Evolutionary conservation across 805 yeast genomes (phyloP).

Genomic region (Zygosaccharomyces bailii): DNA sequence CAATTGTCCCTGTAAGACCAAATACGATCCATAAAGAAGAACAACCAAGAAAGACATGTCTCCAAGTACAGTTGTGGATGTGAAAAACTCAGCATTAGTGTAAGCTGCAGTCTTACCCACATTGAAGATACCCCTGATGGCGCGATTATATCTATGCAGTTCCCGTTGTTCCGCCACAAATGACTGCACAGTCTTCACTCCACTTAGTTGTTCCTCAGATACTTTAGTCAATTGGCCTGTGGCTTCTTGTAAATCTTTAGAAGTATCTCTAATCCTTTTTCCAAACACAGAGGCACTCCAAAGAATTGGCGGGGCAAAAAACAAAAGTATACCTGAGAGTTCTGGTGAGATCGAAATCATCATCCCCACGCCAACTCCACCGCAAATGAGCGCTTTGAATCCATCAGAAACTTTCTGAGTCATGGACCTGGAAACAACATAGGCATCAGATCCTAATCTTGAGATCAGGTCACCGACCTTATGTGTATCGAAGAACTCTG

Average conservation of each 20-base stretch:
- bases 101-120: conserved; percentile 78
- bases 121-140: conserved; percentile 60
- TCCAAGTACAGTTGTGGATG: conserved; percentile 81
- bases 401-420: conserved; percentile 94
- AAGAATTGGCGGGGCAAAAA: conserved; percentile 78
- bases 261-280: conserved; percentile 66
- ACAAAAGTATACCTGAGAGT: conserved; percentile 72
- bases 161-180: conserved; percentile 86
- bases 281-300: conserved; percentile 81
- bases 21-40: conserved; percentile 73
- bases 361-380: conserved; percentile 82
- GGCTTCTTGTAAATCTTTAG: conserved; percentile 78
- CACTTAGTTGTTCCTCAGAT: conserved; percentile 87
- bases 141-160: conserved; percentile 68
- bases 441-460: conserved; percentile 84
- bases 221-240: conserved; percentile 85
- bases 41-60: conserved; percentile 74
- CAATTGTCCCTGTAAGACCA: conserved; percentile 71
- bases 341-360: conserved; percentile 84
- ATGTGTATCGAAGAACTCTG: conserved; percentile 90
- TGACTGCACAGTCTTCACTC: conserved; percentile 84
- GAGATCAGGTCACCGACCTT: conserved; percentile 93
- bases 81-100: conserved; percentile 71
- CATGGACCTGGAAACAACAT: conserved; percentile 80
- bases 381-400: conserved; percentile 73